Conservation (phyloP, 495 filamentous ascomycete species). For the Penicillium angulare region DNA sequence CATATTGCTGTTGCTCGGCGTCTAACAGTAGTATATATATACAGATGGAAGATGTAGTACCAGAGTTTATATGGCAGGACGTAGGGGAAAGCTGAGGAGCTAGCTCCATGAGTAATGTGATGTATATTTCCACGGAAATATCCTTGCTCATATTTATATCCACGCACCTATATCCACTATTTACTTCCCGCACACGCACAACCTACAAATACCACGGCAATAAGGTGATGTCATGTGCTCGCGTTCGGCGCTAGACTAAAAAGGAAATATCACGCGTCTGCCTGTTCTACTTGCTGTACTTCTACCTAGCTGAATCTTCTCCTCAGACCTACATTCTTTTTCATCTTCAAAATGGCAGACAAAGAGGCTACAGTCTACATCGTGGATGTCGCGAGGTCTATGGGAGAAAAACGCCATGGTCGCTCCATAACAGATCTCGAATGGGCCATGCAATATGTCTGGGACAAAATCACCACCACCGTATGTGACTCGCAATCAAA, state of each 20-base stretch:
- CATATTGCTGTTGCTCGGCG: slow-evolving; percentile 26
- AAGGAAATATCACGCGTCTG: slow-evolving; percentile 50
- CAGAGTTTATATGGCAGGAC: not conserved
- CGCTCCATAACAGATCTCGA: slow-evolving; percentile 79
- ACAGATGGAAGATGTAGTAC: not conserved
- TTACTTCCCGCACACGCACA: slow-evolving; percentile 6
- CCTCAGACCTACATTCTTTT: not conserved
- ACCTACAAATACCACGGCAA: slow-evolving; percentile 2
- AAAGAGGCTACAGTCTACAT: slow-evolving; percentile 95
- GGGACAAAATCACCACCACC: slow-evolving; percentile 89
- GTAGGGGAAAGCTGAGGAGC: not conserved
- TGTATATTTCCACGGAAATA: not conserved
- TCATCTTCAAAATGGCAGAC: slow-evolving; percentile 65
- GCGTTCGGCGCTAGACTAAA: slow-evolving; percentile 33
- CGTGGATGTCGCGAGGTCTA: slow-evolving; percentile 80
- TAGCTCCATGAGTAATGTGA: slow-evolving; percentile 2
- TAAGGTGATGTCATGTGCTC: slow-evolving; percentile 48
- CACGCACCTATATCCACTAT: not conserved
- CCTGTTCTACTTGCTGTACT: slow-evolving; percentile 19
- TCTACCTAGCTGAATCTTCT: not conserved
- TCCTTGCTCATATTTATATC: not conserved
- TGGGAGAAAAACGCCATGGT: slow-evolving; percentile 73
- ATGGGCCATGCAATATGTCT: slow-evolving; percentile 89
- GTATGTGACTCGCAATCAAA: slow-evolving; percentile 34
- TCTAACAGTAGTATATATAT: not conserved